A percentile compares a stretch with the other conserved stretches of the same genome.
These are phyloP conservation scores for Xylariaceae sp. DNA, from an alignment of 2,329 filamentous ascomycete genomes.

Conservation along the genomic window DNA sequence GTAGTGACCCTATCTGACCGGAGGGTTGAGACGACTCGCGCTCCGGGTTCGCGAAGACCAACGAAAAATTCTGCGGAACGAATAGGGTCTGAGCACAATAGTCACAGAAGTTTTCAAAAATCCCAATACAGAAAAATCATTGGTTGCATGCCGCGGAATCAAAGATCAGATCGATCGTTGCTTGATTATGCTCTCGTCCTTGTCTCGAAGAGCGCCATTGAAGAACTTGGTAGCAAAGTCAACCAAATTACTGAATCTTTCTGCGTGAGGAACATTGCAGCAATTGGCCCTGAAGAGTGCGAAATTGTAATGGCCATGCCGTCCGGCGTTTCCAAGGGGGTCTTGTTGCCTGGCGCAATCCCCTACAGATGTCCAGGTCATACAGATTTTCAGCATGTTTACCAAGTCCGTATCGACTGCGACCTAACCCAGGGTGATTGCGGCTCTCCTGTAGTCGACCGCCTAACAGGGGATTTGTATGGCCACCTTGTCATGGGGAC, in stretches of 20 bases:
- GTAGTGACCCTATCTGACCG: neutral
- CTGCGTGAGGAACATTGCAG: neutral
- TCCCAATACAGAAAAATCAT: neutral
- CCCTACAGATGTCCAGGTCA: neutral
- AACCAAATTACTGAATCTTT: neutral
- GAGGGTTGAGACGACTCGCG: too few relatives aligned
- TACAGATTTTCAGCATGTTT: neutral
- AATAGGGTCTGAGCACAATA: too few relatives aligned
- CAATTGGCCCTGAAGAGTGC: neutral
- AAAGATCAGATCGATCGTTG: neutral
- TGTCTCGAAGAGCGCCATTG: neutral
- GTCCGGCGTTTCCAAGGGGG: neutral
- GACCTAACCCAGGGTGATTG: conserved; percentile 3
- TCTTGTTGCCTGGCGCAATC: conserved; percentile 1
- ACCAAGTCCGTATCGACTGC: neutral
- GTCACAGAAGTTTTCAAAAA: too few relatives aligned
- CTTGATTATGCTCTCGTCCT: conserved; percentile 7
- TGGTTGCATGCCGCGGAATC: neutral
- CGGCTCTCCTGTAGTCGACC: conserved; percentile 7
- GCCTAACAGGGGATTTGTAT: neutral
- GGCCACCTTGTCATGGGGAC: conserved; percentile 11
- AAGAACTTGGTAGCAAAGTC: neutral
- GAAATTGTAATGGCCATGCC: neutral
- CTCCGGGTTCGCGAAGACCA: neutral
- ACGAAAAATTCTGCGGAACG: neutral